Evolutionary conservation across 1,284 basidiomycete species (phyloP), one percentile per base, ranked within the genome.

Genomic region (Pisolithus thermaeus): DNA sequence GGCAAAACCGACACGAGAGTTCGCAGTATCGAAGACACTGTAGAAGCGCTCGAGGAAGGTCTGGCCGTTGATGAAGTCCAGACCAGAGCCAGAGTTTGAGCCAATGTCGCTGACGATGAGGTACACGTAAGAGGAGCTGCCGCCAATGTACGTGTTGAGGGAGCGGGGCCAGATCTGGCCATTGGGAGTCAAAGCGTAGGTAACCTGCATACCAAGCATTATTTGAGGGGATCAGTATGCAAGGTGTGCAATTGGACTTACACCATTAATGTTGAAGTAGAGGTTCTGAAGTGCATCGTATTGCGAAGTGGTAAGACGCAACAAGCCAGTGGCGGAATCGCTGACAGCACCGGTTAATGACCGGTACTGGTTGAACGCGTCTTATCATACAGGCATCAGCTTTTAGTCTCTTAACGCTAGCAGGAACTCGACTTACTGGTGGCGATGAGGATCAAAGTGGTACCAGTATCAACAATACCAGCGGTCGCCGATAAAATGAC

Each of bases 11-110:
- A 84, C 70, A 20, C 61, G 71, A 7, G 59, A 52, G 66, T 80
- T 80, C 42, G 72, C 67, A 27, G 79, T 80, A 60, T 87, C 85
- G 60, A 69, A 85, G 32, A 84, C 80, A 25, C 76, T 75, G 67
- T 85, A 86, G 75, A 80, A 87, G 27, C 83, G 78, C 66, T 87
- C 79, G 49, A 83, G 69, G 75, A 81, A 84, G 27, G 67, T 60
- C 58, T 71, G 75, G 6, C 81, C 80, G 59, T 78, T 72, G 60
- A 80, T 69, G 56, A 80, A 78, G 62, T 78, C 77, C 18, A 79
- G 64, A 43, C 77, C 77, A 56, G 69, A 23, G n/a, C 74, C 75
- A 8, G 65, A 69, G 27, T 58, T 53, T 3, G 61, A 49, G 16
- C 74, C 73, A 25, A 74, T 54, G 56, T 78, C 66, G 46, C 63